phyloP scores from a whole-genome alignment of 257 asterid genomes.

The Leonotis leonurus region DNA sequence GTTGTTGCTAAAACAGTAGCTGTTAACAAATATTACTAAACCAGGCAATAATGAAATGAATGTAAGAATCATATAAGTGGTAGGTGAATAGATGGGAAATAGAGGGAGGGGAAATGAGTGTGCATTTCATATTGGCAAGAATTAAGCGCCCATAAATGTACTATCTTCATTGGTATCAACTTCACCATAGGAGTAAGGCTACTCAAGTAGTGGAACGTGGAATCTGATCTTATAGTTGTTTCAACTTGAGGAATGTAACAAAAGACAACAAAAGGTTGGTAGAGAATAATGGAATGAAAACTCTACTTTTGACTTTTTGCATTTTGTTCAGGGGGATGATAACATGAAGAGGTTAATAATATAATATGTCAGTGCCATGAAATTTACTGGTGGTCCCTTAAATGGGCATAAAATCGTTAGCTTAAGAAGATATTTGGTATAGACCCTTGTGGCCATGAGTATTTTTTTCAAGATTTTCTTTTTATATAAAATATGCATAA shows the following conservation, averaged over 20 bases:
- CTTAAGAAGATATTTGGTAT: not conserved
- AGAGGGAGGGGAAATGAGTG: not conserved
- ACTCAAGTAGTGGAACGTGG: not conserved
- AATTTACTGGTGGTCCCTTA: not conserved
- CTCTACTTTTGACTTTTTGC: not conserved
- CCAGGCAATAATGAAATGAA: not conserved
- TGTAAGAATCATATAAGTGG: no score
- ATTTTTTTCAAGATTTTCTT: no score
- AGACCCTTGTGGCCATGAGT: not conserved
- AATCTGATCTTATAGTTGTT: not conserved
- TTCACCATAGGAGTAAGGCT: not conserved
- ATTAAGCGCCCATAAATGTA: not conserved
- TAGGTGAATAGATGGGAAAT: not conserved
- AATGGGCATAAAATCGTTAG: not conserved
- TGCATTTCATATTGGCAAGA: not conserved
- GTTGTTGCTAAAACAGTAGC: not conserved
- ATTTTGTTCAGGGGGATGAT: not conserved
- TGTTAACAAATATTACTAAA: no score
- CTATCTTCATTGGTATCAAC: not conserved
- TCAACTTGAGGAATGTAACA: not conserved
- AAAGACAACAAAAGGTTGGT: not conserved
- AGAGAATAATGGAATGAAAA: not conserved
- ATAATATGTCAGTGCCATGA: not conserved
- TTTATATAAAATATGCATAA: no score
- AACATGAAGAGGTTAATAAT: not conserved